Evolutionary conservation across 352 stramenopile genomes (phyloP), one percentile per base, ranked within the genome.

Genomic region (Blastocystis sp.): DNA sequence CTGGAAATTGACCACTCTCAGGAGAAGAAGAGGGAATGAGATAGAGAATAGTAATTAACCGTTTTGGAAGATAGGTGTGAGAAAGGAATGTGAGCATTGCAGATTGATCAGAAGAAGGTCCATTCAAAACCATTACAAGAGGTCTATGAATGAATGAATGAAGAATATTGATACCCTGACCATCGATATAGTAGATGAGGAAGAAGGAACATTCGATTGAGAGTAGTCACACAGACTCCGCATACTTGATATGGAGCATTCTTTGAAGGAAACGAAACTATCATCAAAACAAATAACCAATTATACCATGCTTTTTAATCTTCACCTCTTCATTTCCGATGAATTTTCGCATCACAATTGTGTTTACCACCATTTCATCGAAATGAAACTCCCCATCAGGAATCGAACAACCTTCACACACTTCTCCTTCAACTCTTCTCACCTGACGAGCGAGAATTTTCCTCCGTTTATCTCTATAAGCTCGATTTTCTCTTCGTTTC

Each of bases 51-150:
- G 40, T 62, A 11, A 56, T 84, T 22, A 84, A 24, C 1, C 73
- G 73, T 6, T 30, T 24, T 4, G 73, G 73, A 11, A 84, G 73
- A 44, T 68, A 84, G 35, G 57, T 53, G 1, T 22, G 37, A 22
- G 24, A 42, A 27, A 84, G 27, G 27, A 66, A 84, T 4, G 42
- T 42, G 30, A 84, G 7, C 19, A 84, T 51, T 9, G 22, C 27
- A 15, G 42, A 6, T 35, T 84, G 42, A 19, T 44, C 19, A 13
- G 11, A 37, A 3, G 68, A 5, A 11, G 53, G 13, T 33, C 73
- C 73, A 44, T 84, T 84, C 22, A 84, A 22, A n/a, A 84, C 73
- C 19, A 84, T 57, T n/a, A 84, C 73, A 33, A 84, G 48, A 13
- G 73, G 73, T 42, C 73, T 54, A 9, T 5, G 9, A 44, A 54